These are phyloP conservation scores for Hansenula anomala DNA, from an alignment of 1,139 yeast species.

Conservation along the genomic window DNA sequence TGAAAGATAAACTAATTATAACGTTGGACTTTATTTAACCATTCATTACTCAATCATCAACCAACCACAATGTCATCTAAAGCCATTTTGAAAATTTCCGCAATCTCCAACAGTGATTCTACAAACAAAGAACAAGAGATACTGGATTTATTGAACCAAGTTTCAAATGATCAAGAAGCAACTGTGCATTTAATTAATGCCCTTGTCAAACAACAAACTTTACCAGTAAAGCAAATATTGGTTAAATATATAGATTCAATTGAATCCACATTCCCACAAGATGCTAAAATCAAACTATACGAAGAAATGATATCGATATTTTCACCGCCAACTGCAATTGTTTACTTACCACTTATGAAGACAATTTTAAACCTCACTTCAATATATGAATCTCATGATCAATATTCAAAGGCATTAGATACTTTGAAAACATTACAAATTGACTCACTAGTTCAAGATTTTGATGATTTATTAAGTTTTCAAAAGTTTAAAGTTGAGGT, in stretches of 20 bases:
- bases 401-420: slow-evolving; percentile 7
- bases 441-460: slow-evolving; percentile 15
- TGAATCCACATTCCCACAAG: neutral
- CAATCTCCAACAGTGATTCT: slow-evolving; percentile 12
- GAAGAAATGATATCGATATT: slow-evolving; percentile 8
- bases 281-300: slow-evolving; percentile 5
- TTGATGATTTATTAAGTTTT: slow-evolving; percentile 6
- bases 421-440: slow-evolving; percentile 10
- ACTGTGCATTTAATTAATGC: slow-evolving; percentile 9
- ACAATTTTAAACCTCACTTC: slow-evolving; percentile 7
- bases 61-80: slow-evolving; percentile 9
- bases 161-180: slow-evolving; percentile 1
- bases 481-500: slow-evolving; percentile 12
- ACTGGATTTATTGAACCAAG: slow-evolving; percentile 4
- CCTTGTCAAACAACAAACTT: slow-evolving; percentile 14
- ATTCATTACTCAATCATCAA: too few species aligned
- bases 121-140: slow-evolving; percentile 11
- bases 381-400: slow-evolving; percentile 8
- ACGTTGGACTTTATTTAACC: too few species aligned
- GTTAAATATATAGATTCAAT: slow-evolving; percentile 7
- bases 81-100: slow-evolving; percentile 10
- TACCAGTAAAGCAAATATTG: slow-evolving; percentile 16
- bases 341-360: slow-evolving; percentile 10
- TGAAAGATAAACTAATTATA: too few species aligned
- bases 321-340: slow-evolving; percentile 17